Base-by-base conservation (phyloP, 108 stramenopile genomes). In the Cyclotella sp. region DNA sequence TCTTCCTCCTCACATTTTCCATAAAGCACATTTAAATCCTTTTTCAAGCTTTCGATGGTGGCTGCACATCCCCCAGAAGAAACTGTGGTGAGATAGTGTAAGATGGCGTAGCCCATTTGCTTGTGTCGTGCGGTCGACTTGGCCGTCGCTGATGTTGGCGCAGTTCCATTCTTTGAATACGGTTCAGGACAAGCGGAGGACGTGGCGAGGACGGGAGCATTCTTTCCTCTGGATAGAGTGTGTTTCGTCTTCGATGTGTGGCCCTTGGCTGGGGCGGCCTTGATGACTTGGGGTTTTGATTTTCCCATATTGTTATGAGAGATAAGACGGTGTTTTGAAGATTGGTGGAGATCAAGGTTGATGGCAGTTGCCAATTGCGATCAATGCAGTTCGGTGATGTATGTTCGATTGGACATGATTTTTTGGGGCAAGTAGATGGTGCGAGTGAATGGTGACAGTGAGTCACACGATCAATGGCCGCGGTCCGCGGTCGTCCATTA, bases 11-110 rank as follows among this genome's bases (percentile, higher is more conserved):
- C 72, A 47, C 22, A 47, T 51, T 29, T 45, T 2, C 82, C 82
- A 27, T 82, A 82, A 29, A 82, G 40, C 64, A 82, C 82, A 49
- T 42, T 42, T 63, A 82, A 68, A 76, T 82, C 82, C 49, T 63
- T 68, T 54, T 76, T 72, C 49, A 82, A 67, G 9, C 70, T 68
- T 34, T 30, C 45, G 26, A 82, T 75, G 40, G 74, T 63, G 9
- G 76, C 61, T 21, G 45, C 63, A 60, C 64, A 82, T 10, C 61
- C 81, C 44, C 45, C 47, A 21, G 68, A 55, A 28, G 75, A 65
- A 42, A 81, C 59, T 40, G 79, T 74, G 54, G 60, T 42, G 24
- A 82, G 65, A 65, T 82, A 82, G 28, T 63, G 45, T 24, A 82
- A 27, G 15, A 82, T 82, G 52, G 82, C 68, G 29, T 82, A 82